A percentile compares a stretch with the other conserved stretches of the same genome.
These are phyloP conservation scores for Exophiala sideris DNA, from an alignment of 2,329 filamentous ascomycete genomes.

Conservation along the genomic window DNA sequence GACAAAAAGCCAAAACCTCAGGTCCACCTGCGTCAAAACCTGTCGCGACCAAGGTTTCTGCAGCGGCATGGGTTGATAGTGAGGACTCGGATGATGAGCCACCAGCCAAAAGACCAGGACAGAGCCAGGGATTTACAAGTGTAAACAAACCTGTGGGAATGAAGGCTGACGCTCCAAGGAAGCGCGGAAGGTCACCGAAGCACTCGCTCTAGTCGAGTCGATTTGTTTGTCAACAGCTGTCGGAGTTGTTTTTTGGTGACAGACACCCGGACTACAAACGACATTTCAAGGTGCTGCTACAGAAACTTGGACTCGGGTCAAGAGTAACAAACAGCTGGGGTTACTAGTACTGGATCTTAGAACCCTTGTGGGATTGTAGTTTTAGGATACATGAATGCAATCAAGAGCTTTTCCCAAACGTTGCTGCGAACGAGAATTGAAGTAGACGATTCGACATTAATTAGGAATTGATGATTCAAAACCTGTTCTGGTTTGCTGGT, in stretches of 20 bases:
- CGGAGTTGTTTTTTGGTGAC: too few species aligned
- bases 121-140: constrained; percentile 1
- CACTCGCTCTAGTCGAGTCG: not conserved
- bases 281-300: not conserved
- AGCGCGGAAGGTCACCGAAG: constrained; percentile 16
- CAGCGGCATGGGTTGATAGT: constrained; percentile 25
- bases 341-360: too few species aligned
- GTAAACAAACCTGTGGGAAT: constrained; percentile 5
- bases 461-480: too few species aligned
- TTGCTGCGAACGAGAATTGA: too few species aligned
- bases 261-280: not conserved
- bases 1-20: not conserved
- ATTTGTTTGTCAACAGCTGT: too few species aligned
- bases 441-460: too few species aligned
- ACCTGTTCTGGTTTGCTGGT: too few species aligned
- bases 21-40: not conserved
- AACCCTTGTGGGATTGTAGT: too few species aligned
- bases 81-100: constrained; percentile 20
- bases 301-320: too few species aligned
- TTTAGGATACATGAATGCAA: too few species aligned
- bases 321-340: too few species aligned
- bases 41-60: constrained; percentile 15
- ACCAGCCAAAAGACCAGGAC: not conserved
- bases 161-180: not conserved
- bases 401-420: too few species aligned